Evolutionary conservation across 2,329 filamentous ascomycete genomes (phyloP).

Genomic region (Aspergillus sp.): DNA sequence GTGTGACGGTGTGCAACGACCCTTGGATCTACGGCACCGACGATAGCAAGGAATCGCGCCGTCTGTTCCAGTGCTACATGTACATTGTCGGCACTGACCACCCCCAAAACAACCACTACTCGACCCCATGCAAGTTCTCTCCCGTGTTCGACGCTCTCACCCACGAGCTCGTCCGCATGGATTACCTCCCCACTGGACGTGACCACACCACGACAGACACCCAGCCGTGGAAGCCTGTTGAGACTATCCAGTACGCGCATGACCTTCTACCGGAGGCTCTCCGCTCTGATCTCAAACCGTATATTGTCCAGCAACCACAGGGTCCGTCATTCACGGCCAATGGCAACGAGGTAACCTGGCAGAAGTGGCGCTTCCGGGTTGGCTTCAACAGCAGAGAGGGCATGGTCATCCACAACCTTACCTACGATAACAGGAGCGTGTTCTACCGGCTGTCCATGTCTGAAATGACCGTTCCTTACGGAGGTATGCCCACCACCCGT

Average conservation of each 20-base stretch:
- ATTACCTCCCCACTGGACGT: constrained; percentile 65
- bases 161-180: constrained; percentile 67
- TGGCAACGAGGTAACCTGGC: constrained; percentile 61
- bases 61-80: constrained; percentile 44
- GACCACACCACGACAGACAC: constrained; percentile 60
- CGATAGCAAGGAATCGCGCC: constrained; percentile 38
- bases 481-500: constrained; percentile 26
- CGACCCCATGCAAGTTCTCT: constrained; percentile 37
- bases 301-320: constrained; percentile 65
- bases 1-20: constrained; percentile 57
- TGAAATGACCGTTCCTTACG: constrained; percentile 62
- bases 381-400: constrained; percentile 66
- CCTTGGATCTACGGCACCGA: constrained; percentile 69
- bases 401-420: constrained; percentile 67
- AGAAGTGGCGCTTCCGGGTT: constrained; percentile 64
- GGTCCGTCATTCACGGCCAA: constrained; percentile 62
- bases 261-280: constrained; percentile 65
- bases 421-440: constrained; percentile 61
- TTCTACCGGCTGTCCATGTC: constrained; percentile 68
- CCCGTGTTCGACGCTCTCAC: constrained; percentile 57
- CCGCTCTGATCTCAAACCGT: constrained; percentile 66
- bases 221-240: constrained; percentile 57
- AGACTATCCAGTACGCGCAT: constrained; percentile 56
- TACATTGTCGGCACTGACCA: constrained; percentile 38
- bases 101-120: constrained; percentile 40